Base-by-base conservation (phyloP, 1,284 basidiomycete genomes). In the Flammula alnicola region DNA sequence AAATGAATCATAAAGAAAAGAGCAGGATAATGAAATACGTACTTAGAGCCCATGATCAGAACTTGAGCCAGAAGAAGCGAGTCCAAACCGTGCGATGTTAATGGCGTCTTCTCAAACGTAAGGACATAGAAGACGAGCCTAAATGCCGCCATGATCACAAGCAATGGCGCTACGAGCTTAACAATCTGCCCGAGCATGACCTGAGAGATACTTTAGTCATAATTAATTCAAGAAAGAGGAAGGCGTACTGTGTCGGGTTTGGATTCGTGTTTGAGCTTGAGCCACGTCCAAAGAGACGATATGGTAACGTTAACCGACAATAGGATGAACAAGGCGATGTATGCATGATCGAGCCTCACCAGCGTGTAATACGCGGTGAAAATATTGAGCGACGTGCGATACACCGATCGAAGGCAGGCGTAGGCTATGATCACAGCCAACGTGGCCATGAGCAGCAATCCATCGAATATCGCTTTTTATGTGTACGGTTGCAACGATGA, bases 101-200 rank as follows among this genome's bases (percentile, higher is more conserved):
- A 4, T 8, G 17, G 16, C 9, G n/a, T 16, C 23, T 14, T 36
- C 17, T 25, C 23, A 33, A 27, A 35, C 14, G 10, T 7, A n/a
- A 45, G 33, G 5, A 30, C 35, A 22, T 45, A 45, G 19, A 29
- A 20, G 7, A 45, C 32, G 20, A 45, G 26, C 33, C 26, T 45
- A 19, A 36, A 45, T 37, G 37, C 30, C 5, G 33, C 44, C 23
- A 32, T 26, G 3, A 29, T 27, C 17, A 45, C 19, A 25, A 45
- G 32, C 33, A 45, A 25, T 3, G 44, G 44, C 17, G 44, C 36
- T 25, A 45, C 33, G 22, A 45, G 37, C 16, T 45, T 45, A 25
- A 36, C 44, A 23, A 37, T 17, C 10, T 45, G 44, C 9, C 44
- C 44, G 14, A 45, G 33, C 20, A 45, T 45, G 37, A 27, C 44